Percentiles rank a stretch among this genome's conserved stretches.
These are phyloP conservation scores for Cyberlindnera sargentensis DNA, from an alignment of 805 yeast species.

Conservation along the genomic window DNA sequence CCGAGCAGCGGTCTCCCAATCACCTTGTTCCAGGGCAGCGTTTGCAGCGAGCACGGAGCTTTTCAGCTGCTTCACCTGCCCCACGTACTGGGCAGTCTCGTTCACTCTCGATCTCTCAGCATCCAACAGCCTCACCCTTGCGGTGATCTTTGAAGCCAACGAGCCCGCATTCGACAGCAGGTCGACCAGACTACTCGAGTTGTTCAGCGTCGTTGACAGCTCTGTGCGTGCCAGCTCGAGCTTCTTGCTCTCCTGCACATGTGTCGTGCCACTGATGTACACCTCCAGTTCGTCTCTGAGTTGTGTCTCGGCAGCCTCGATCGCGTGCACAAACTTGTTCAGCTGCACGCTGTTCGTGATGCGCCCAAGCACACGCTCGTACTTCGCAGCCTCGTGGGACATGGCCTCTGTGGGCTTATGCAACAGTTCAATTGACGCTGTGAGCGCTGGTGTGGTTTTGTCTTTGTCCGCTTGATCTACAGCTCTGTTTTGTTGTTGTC, in stretches of 20 bases:
- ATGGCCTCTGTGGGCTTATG: not conserved
- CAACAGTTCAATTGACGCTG: not conserved
- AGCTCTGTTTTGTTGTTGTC: too few species aligned
- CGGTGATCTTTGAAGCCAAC: conserved; percentile 60
- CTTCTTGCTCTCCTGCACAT: conserved; percentile 27
- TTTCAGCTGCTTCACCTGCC: conserved; percentile 58
- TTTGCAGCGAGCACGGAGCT: conserved; percentile 57
- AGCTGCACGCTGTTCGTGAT: conserved; percentile 19
- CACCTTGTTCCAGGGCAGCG: conserved; percentile 57
- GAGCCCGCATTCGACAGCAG: conserved; percentile 55
- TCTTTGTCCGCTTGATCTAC: too few species aligned
- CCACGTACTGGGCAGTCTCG: conserved; percentile 56
- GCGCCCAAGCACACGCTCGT: conserved; percentile 18
- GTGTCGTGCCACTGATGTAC: conserved; percentile 20
- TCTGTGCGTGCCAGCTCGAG: conserved; percentile 57
- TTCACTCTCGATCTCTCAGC: conserved; percentile 60
- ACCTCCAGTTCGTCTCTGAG: conserved; percentile 19
- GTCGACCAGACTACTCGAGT: conserved; percentile 48
- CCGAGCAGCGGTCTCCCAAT: conserved; percentile 75
- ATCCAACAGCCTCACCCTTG: conserved; percentile 63
- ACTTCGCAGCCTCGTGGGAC: conserved; percentile 8
- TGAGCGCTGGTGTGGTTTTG: too few species aligned
- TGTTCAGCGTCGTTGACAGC: conserved; percentile 50
- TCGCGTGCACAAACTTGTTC: conserved; percentile 19
- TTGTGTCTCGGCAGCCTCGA: conserved; percentile 20